Percentiles rank a stretch among this genome's conserved stretches.
These are phyloP conservation scores for Metschnikowia continentalis DNA, from an alignment of 805 yeast species.

Conservation along the genomic window DNA sequence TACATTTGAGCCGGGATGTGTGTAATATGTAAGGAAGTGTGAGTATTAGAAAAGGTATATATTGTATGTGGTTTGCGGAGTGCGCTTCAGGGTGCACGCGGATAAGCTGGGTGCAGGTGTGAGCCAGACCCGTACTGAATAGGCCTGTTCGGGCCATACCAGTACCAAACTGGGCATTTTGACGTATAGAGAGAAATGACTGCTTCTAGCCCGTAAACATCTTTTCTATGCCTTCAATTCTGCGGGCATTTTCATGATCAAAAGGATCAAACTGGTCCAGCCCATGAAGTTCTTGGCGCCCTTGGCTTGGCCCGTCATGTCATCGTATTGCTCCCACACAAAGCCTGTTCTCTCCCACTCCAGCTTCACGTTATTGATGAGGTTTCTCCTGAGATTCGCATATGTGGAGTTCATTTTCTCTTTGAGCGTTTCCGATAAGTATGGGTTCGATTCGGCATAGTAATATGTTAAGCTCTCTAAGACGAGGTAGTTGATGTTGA, in stretches of 20 bases:
- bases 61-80: slow-evolving; percentile 1
- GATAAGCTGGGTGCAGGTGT: slow-evolving; percentile 2
- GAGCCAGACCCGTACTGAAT: neutral
- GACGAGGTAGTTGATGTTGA: slow-evolving; percentile 80
- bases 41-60: neutral
- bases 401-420: slow-evolving; percentile 41
- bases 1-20: neutral
- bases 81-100: slow-evolving; percentile 2
- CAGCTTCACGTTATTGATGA: slow-evolving; percentile 63
- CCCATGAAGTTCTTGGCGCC: slow-evolving; percentile 91
- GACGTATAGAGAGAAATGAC: too few species aligned
- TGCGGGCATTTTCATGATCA: slow-evolving; percentile 82
- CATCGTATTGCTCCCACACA: slow-evolving; percentile 90
- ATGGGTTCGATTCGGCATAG: slow-evolving; percentile 24
- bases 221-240: neutral
- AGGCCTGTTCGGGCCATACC: too few species aligned
- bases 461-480: slow-evolving; percentile 68
- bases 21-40: neutral
- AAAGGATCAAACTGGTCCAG: slow-evolving; percentile 82
- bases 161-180: too few species aligned
- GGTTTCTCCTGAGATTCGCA: slow-evolving; percentile 53
- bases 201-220: too few species aligned
- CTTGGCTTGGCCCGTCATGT: slow-evolving; percentile 63
- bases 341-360: slow-evolving; percentile 75
- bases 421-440: slow-evolving; percentile 35